Evolutionary conservation across 2,329 filamentous ascomycete species (phyloP).

Genomic region (Phoma herbarum): DNA sequence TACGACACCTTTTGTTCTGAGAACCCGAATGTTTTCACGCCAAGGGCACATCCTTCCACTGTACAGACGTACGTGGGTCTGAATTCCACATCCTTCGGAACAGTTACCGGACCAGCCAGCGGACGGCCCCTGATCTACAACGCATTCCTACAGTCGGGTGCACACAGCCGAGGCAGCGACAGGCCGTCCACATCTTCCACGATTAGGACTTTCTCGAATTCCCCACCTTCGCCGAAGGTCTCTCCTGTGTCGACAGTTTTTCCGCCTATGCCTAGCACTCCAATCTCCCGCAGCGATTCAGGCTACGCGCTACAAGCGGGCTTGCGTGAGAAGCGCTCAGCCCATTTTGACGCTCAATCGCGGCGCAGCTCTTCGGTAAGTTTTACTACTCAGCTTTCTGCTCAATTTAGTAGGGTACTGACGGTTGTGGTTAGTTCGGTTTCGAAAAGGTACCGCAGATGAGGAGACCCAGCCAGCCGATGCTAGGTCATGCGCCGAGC

Average conservation of each 20-base stretch:
- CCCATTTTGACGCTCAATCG: conserved; percentile 68
- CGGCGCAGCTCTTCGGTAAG: conserved; percentile 16
- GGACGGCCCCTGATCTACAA: conserved; percentile 81
- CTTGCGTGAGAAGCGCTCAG: conserved; percentile 91
- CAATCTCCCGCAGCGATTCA: conserved; percentile 89
- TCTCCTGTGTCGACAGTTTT: conserved; percentile 84
- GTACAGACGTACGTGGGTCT: conserved; percentile 87
- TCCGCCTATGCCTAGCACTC: conserved; percentile 76
- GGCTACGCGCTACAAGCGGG: conserved; percentile 87
- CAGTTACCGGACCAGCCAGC: conserved; percentile 63
- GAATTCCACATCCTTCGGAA: conserved; percentile 87
- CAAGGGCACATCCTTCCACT: conserved; percentile 73
- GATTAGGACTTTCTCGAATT: conserved; percentile 51
- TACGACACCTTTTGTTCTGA: conserved; percentile 91
- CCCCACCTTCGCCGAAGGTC: conserved; percentile 66
- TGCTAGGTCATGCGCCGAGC: conserved; percentile 71
- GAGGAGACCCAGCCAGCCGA: conserved; percentile 71
- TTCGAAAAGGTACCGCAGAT: conserved; percentile 73
- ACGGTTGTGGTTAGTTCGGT: conserved; percentile 65
- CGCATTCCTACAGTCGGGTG: conserved; percentile 82
- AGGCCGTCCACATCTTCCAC: conserved; percentile 67
- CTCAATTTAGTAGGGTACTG: conserved; percentile 30
- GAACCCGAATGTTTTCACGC: conserved; percentile 79
- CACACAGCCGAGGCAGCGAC: conserved; percentile 68
- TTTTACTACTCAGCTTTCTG: conserved; percentile 18